These are phyloP conservation scores for Botryotinia globosa DNA, from an alignment of 2,329 filamentous ascomycete species.

Conservation along the genomic window DNA sequence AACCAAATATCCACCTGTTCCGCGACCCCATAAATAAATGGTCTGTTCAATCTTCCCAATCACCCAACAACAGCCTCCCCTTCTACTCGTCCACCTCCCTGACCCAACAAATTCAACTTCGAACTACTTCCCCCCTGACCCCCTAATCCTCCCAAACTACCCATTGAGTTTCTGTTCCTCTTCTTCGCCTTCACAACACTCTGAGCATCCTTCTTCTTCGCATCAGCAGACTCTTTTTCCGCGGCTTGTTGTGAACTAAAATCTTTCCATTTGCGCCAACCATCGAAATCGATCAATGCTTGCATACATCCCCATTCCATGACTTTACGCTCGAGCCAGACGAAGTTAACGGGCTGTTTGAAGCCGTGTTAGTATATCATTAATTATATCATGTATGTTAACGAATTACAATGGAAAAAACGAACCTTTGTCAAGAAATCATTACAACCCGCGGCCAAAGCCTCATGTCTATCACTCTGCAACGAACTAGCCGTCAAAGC, in stretches of 20 bases:
- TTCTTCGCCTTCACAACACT: constrained; percentile 29
- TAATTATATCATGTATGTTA: background rate
- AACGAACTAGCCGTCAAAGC: constrained; percentile 91
- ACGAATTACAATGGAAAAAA: constrained; percentile 12
- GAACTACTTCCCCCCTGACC: constrained; percentile 7
- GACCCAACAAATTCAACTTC: background rate
- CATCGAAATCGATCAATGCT: constrained; percentile 95
- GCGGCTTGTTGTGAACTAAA: constrained; percentile 45
- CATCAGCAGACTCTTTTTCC: constrained; percentile 32
- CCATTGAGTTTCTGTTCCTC: constrained; percentile 26
- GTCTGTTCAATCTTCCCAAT: background rate
- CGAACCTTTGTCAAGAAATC: constrained; percentile 95
- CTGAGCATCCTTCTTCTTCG: constrained; percentile 22
- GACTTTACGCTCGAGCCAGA: constrained; percentile 95
- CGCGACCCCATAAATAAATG: background rate
- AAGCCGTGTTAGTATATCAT: constrained; percentile 15
- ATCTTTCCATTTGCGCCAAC: constrained; percentile 97
- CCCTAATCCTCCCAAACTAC: constrained; percentile 15
- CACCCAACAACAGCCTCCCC: background rate
- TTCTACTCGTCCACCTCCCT: background rate
- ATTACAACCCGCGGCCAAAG: constrained; percentile 91
- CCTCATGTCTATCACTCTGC: constrained; percentile 93
- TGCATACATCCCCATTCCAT: constrained; percentile 99
- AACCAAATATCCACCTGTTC: background rate
- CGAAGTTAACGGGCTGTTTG: constrained; percentile 84